Evolutionary conservation across 495 filamentous ascomycete species (phyloP), one percentile per base, ranked within the genome.

Genomic region (Pseudevernia furfuracea): DNA sequence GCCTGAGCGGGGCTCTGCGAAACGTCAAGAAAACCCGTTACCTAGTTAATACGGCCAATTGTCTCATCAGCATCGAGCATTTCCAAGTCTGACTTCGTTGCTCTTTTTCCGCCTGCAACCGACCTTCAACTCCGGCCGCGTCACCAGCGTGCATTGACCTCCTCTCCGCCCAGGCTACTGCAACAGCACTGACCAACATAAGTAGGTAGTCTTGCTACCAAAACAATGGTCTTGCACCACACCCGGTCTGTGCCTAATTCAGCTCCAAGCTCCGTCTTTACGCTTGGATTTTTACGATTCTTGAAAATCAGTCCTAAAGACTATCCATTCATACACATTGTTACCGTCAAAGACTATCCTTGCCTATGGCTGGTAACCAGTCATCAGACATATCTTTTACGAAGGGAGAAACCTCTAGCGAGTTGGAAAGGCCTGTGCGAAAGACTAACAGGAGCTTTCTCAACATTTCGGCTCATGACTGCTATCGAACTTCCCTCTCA

Each of bases 111-210:
- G 49, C 49, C 28, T 30, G 25, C 28, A 32, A 53, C 25, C 23
- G 1, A 3, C n/a, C 25, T 12, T 9, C 25, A 53, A 53, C 49
- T 30, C 49, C 49, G 15, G 49, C 15, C 32, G 49, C 14, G n/a
- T n/a, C n/a, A n/a, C n/a, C n/a, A n/a, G n/a, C n/a, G 49, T 53
- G 49, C 49, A 53, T 53, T 25, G 49, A 53, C 49, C 49, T 53
- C 46, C 49, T 53, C 49, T 53, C 49, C 49, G 49, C 25, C 23
- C 28, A 30, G 49, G 32, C 49, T 25, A 53, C 4, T 32, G 49
- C 49, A 53, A 17, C 25, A 53, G 49, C 49, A 23, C 43, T 28
- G 10, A 53, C 46, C 6, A n/a, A 48, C n/a, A n/a, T n/a, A n/a
- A n/a, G n/a, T n/a, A n/a, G n/a, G 25, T 48, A 48, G 21, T 1